phyloP scores from a whole-genome alignment of 75 land plant genomes.

The Larix kaempferi region DNA sequence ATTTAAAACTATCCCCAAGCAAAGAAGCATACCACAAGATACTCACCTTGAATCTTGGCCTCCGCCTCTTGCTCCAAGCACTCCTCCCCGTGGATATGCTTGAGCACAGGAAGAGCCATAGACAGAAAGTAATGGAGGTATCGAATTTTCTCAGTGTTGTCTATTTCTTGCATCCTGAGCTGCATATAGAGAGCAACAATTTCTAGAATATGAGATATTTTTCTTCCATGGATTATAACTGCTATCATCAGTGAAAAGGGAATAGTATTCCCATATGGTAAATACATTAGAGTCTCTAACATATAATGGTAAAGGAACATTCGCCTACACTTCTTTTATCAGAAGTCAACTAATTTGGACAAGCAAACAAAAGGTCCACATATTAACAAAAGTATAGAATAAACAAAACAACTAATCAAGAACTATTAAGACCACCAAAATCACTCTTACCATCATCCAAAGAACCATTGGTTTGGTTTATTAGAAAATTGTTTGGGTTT shows the following conservation, averaged over 20 bases:
- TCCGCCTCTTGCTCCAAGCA: constrained; percentile 68
- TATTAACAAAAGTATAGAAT: too few relatives aligned
- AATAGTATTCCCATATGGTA: not conserved
- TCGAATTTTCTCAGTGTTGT: constrained; percentile 41
- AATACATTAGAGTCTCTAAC: too few relatives aligned
- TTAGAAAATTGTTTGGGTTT: too few relatives aligned
- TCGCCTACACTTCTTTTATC: too few relatives aligned
- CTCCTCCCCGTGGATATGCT: constrained; percentile 65
- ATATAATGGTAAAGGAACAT: too few relatives aligned
- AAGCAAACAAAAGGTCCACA: too few relatives aligned
- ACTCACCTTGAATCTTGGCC: constrained; percentile 44
- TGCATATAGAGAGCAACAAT: constrained; percentile 14
- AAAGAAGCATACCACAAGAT: not conserved
- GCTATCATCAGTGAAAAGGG: not conserved
- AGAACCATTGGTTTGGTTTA: too few relatives aligned
- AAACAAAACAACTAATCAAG: too few relatives aligned
- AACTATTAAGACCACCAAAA: too few relatives aligned
- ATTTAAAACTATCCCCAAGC: not conserved
- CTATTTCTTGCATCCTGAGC: constrained; percentile 54
- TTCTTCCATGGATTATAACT: not conserved
- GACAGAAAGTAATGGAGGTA: constrained; percentile 60
- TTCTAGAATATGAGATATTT: not conserved
- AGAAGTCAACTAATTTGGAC: too few relatives aligned
- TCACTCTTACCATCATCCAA: too few relatives aligned
- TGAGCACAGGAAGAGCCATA: constrained; percentile 70